These are phyloP conservation scores for Graphilbum fragrans DNA, from an alignment of 2,329 filamentous ascomycete species.

Conservation along the genomic window DNA sequence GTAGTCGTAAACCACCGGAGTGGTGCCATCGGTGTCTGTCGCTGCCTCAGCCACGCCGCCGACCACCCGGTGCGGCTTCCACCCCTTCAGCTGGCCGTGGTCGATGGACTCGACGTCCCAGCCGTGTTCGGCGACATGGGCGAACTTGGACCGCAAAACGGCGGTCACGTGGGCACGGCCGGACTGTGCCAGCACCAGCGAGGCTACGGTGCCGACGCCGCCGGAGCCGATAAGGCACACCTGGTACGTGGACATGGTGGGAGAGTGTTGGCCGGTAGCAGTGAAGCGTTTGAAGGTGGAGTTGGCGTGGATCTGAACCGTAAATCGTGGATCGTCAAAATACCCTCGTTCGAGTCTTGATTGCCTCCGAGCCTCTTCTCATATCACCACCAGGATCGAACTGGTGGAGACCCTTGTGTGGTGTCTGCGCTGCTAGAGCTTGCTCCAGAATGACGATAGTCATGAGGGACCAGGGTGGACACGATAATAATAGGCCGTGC, in stretches of 20 bases:
- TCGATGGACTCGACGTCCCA: constrained; percentile 10
- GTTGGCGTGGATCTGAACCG: no score
- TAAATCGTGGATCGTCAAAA: no score
- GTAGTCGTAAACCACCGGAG: constrained; percentile 3
- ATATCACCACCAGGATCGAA: no score
- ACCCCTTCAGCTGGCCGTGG: constrained; percentile 6
- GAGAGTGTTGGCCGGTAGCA: no score
- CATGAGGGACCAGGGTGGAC: no score
- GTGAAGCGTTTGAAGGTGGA: no score
- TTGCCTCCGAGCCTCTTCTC: no score
- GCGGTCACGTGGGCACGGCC: constrained; percentile 7
- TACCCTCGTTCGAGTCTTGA: no score
- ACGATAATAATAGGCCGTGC: no score
- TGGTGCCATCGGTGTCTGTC: neutral
- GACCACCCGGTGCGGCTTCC: constrained; percentile 8
- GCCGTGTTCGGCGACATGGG: constrained; percentile 5
- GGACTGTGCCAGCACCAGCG: constrained; percentile 5
- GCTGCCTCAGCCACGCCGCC: constrained; percentile 3
- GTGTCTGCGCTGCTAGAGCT: no score
- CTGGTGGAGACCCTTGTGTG: no score
- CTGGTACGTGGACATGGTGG: constrained; percentile 7
- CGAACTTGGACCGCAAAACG: constrained; percentile 8
- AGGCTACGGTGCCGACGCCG: constrained; percentile 7
- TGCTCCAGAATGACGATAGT: no score
- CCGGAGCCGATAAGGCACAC: constrained; percentile 7